Base-by-base conservation (phyloP, 164 flowering plant genomes). In the Kalanchoe fedtschenkoi region DNA sequence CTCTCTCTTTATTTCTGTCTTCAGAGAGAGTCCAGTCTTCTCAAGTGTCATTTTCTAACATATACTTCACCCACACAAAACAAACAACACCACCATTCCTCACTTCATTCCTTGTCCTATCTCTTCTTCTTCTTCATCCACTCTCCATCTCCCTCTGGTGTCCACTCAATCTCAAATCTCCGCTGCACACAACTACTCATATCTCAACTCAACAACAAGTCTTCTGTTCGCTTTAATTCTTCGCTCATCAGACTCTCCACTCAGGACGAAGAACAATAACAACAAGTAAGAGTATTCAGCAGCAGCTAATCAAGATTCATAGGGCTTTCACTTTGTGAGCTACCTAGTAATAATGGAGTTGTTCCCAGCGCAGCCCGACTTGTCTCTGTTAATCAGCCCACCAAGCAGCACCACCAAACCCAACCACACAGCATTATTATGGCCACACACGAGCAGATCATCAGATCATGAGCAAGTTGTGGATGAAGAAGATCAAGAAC, bases 341-440 rank as follows among this genome's bases (percentile, higher is more conserved):
- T 9, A 42, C 33, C n/a, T n/a, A n/a, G n/a, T 43, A n/a, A 56
- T 54, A 34, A 91, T 92, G 98, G 98, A 92, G 85, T 74, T 89
- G 3, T 92, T 89, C 47, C 93, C 96, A 43, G 87, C 98, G 54
- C 96, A 87, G 71, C 98, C 96, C 22, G 98, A 92, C 72, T 75
- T 92, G 55, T 87, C 98, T 21, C 75, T 92, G 2, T 95, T 84
- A 83, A 92, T 92, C 69, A 89, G 96, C 68, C 96, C 89, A 4
- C 98, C 98, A 35, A 86, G 74, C n/a, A n/a, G n/a, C 77, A 74
- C 42, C 39, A 58, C 61, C 15, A n/a, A n/a, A 58, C 22, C 24
- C 22, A 58, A 37, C 70, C 80, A 82, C 68, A 74, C 86, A 67
- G 59, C 85, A 29, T 68, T n/a, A n/a, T n/a, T 89, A 15, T 66